Evolutionary conservation across 2,329 filamentous ascomycete species (phyloP).

Genomic region (Pochonia chlamydosporia): DNA sequence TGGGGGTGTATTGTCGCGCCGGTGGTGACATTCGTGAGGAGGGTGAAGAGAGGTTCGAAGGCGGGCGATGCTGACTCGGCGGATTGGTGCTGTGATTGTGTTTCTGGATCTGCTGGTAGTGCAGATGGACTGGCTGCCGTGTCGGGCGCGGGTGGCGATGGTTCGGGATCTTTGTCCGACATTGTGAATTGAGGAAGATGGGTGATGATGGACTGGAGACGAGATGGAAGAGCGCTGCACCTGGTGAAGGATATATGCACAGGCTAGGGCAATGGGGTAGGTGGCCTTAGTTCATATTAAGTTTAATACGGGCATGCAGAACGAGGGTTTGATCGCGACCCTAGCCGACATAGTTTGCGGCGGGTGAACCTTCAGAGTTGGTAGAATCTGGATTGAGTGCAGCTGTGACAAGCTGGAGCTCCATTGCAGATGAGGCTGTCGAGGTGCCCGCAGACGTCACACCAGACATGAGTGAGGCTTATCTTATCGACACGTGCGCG

Average conservation of each 20-base stretch:
- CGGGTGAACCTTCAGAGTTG: background rate
- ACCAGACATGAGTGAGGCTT: no score
- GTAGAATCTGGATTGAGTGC: background rate
- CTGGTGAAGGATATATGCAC: no score
- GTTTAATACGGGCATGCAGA: no score
- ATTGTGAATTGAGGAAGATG: background rate
- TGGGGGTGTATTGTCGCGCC: constrained; percentile 75
- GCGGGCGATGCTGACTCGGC: constrained; percentile 14
- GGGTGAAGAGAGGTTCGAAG: constrained; percentile 79
- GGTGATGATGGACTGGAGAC: no score
- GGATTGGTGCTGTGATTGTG: no score
- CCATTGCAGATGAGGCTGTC: background rate
- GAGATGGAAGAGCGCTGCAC: no score
- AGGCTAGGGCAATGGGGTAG: no score
- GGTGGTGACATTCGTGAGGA: constrained; percentile 71
- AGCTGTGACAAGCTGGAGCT: background rate
- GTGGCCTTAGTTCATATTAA: background rate
- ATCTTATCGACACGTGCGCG: constrained; percentile 29
- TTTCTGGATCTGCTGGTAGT: no score
- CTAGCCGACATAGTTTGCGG: no score
- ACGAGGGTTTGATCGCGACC: no score
- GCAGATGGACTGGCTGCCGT: no score
- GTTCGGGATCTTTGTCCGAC: background rate
- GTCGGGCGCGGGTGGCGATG: background rate
- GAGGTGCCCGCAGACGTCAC: no score